These are phyloP conservation scores for Trypanosoma avium DNA, from an alignment of 208 protist genomes.

Conservation along the genomic window DNA sequence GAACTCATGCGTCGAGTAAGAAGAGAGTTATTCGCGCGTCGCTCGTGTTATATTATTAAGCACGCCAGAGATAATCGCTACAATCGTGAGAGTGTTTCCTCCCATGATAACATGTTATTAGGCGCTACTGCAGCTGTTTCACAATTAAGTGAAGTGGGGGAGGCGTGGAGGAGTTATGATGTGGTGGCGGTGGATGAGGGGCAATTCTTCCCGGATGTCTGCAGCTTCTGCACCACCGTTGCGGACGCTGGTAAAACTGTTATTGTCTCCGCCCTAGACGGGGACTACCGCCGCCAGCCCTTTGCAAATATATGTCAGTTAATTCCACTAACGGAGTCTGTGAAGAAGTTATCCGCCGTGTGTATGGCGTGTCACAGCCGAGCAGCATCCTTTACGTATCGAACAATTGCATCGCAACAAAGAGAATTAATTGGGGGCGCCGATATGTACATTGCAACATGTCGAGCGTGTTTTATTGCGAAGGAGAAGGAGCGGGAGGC, in stretches of 20 bases:
- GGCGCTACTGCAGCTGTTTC: slow-evolving; percentile 62
- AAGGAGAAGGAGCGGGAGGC: slow-evolving; percentile 1
- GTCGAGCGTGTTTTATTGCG: slow-evolving; percentile 77
- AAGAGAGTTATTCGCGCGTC: slow-evolving; percentile 73
- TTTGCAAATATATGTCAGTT: slow-evolving; percentile 89
- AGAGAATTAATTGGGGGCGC: slow-evolving; percentile 92
- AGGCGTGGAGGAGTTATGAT: slow-evolving; percentile 71
- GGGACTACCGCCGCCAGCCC: slow-evolving; percentile 89
- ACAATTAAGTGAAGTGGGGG: slow-evolving; percentile 53
- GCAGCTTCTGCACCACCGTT: slow-evolving; percentile 76
- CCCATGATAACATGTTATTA: slow-evolving; percentile 77
- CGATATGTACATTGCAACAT: slow-evolving; percentile 94
- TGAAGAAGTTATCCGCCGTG: slow-evolving; percentile 92
- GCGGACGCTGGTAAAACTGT: slow-evolving; percentile 93
- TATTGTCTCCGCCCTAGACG: slow-evolving; percentile 94
- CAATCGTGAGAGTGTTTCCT: slow-evolving; percentile 67
- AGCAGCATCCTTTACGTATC: slow-evolving; percentile 85
- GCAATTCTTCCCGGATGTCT: slow-evolving; percentile 94
- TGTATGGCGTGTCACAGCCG: slow-evolving; percentile 87
- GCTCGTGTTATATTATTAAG: slow-evolving; percentile 91
- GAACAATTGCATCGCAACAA: slow-evolving; percentile 58
- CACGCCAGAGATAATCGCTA: slow-evolving; percentile 91
- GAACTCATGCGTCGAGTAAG: slow-evolving; percentile 92
- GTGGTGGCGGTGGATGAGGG: slow-evolving; percentile 94
- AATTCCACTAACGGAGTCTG: slow-evolving; percentile 81